phyloP scores from a whole-genome alignment of 176 grass and related monocot species.

The Chrysopogon serrulatus region DNA sequence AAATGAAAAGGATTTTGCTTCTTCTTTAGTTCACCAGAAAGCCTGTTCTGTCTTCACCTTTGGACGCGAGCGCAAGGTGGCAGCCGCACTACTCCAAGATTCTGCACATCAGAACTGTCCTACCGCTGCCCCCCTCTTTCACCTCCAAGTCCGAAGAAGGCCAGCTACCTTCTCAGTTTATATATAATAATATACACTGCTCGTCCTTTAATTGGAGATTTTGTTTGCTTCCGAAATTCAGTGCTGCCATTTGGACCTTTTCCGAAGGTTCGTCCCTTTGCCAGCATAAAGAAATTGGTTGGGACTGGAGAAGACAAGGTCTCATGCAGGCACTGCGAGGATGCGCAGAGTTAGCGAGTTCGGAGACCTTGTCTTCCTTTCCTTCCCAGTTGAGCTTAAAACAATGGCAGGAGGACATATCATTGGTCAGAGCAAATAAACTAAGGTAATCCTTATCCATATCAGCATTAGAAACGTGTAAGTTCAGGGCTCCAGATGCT shows the following conservation, averaged over 20 bases:
- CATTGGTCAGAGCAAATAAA: slow-evolving; percentile 34
- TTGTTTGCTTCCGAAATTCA: slow-evolving; percentile 25
- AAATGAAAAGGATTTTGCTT: background rate
- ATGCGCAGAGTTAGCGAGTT: background rate
- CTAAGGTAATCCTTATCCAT: background rate
- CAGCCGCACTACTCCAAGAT: background rate
- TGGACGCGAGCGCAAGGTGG: background rate
- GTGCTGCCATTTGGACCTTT: slow-evolving; percentile 23
- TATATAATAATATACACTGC: background rate
- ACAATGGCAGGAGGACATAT: background rate
- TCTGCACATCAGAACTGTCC: background rate
- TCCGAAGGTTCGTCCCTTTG: slow-evolving; percentile 9
- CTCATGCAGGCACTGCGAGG: background rate
- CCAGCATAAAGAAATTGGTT: background rate
- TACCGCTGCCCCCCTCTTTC: background rate
- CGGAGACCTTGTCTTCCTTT: background rate
- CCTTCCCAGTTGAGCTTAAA: background rate
- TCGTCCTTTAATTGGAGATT: slow-evolving; percentile 19
- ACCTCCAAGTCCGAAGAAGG: background rate
- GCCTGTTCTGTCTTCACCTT: background rate
- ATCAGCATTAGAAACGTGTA: slow-evolving; percentile 22
- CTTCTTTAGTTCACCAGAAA: background rate
- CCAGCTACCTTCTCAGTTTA: slow-evolving; percentile 6
- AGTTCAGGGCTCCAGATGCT: slow-evolving; percentile 1
- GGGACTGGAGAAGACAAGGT: background rate